Conservation (phyloP, 2,329 filamentous ascomycete species). For the Incumbomyces lentus region DNA sequence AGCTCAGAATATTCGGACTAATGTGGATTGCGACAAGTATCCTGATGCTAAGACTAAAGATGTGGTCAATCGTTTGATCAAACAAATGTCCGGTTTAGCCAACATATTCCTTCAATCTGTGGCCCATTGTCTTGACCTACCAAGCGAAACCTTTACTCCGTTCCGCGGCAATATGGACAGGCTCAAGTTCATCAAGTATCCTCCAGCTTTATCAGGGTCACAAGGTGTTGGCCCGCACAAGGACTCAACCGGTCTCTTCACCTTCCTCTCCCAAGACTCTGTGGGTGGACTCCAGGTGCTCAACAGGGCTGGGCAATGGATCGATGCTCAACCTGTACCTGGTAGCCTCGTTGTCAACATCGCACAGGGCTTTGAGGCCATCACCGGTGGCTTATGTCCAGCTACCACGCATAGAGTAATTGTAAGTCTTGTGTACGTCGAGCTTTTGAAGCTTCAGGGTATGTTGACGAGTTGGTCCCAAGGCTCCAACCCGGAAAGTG, state of each 20-base stretch:
- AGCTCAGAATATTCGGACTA: no score
- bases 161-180: conserved; percentile 41
- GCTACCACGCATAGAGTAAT: conserved; percentile 30
- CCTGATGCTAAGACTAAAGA: no score
- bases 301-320: conserved; percentile 34
- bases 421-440: conserved; percentile 21
- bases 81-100: no score
- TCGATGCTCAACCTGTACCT: conserved; percentile 31
- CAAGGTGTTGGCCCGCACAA: conserved; percentile 51
- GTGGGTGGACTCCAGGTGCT: conserved; percentile 36
- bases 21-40: no score
- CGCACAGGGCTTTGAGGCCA: conserved; percentile 46
- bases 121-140: conserved; percentile 42
- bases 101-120: no score
- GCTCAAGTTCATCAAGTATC: conserved; percentile 49
- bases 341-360: conserved; percentile 38
- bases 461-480: not conserved
- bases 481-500: conserved; percentile 25
- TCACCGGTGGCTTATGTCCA: conserved; percentile 46
- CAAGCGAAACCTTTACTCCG: conserved; percentile 37
- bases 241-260: conserved; percentile 45
- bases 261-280: conserved; percentile 37
- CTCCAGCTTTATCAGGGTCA: conserved; percentile 28
- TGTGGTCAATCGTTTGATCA: no score
- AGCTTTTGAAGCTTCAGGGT: conserved; percentile 22